Conservation (phyloP, 345 rosid species). For the Microcos paniculata region DNA sequence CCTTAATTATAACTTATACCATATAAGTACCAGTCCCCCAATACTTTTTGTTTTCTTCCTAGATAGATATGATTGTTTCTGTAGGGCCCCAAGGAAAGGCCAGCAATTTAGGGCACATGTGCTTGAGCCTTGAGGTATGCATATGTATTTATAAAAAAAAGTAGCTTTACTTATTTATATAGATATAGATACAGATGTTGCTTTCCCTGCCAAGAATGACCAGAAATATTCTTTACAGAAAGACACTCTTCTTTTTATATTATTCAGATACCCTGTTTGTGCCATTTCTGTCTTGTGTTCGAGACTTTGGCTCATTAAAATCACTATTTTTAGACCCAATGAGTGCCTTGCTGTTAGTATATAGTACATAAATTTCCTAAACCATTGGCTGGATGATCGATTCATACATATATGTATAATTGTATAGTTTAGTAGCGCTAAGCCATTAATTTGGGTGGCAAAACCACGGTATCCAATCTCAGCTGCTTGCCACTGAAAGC, state of each 20-base stretch:
- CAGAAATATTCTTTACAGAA: not conserved
- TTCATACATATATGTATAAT: no score
- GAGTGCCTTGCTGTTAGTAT: no score
- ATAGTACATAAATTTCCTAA: not conserved
- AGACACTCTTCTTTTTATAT: not conserved
- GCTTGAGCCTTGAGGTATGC: not conserved
- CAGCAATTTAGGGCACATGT: conserved; percentile 36
- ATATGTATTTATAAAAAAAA: not conserved
- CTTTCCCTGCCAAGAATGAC: conserved; percentile 10
- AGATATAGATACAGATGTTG: not conserved
- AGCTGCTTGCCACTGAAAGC: no score
- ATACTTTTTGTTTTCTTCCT: conserved; percentile 17
- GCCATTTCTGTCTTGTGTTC: not conserved
- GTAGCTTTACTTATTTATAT: no score
- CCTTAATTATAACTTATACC: no score
- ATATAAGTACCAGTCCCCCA: no score
- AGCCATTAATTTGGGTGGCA: no score
- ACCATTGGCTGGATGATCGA: no score
- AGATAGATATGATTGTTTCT: conserved; percentile 25
- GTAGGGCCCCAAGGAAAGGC: conserved; percentile 25
- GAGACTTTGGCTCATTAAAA: not conserved
- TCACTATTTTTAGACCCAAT: not conserved
- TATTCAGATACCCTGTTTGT: no score
- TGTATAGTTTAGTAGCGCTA: no score
- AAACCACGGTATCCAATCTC: no score